These are phyloP conservation scores for Starmerella floris DNA, from an alignment of 805 yeast genomes.

Conservation along the genomic window DNA sequence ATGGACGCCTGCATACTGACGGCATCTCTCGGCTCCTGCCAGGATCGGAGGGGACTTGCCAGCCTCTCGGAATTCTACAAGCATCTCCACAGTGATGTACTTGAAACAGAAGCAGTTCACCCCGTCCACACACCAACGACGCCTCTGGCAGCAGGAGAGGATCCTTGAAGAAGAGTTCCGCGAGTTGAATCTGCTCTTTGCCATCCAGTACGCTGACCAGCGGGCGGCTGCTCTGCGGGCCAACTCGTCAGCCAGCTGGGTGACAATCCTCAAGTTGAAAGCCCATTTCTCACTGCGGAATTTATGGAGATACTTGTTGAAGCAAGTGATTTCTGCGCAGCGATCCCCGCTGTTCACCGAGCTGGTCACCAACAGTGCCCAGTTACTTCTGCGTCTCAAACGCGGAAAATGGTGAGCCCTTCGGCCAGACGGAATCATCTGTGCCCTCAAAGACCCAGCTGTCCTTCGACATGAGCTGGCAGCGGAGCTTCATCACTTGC, in stretches of 20 bases:
- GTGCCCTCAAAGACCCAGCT: no score
- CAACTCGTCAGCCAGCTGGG: background rate
- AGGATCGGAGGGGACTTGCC: no score
- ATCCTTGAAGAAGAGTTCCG: conserved; percentile 14
- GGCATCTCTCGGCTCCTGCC: no score
- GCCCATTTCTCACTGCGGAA: conserved; percentile 3
- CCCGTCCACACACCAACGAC: conserved; percentile 17
- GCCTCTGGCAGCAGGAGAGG: conserved; percentile 19
- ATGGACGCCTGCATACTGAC: no score
- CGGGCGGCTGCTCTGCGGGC: conserved; percentile 4
- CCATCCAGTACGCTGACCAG: conserved; percentile 9
- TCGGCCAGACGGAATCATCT: background rate
- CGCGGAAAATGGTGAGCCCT: background rate
- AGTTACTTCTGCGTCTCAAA: background rate
- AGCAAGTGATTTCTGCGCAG: background rate
- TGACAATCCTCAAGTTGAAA: conserved; percentile 1
- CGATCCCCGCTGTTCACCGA: conserved; percentile 4
- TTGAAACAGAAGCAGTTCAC: background rate
- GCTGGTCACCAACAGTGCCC: no score
- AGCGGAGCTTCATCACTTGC: no score
- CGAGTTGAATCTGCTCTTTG: conserved; percentile 14
- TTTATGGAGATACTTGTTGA: background rate
- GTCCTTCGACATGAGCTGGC: no score
- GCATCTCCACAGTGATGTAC: background rate
- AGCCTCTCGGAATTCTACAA: background rate